Evolutionary conservation across 2,329 filamentous ascomycete species (phyloP).

Genomic region (Trichophyton benhamiae): DNA sequence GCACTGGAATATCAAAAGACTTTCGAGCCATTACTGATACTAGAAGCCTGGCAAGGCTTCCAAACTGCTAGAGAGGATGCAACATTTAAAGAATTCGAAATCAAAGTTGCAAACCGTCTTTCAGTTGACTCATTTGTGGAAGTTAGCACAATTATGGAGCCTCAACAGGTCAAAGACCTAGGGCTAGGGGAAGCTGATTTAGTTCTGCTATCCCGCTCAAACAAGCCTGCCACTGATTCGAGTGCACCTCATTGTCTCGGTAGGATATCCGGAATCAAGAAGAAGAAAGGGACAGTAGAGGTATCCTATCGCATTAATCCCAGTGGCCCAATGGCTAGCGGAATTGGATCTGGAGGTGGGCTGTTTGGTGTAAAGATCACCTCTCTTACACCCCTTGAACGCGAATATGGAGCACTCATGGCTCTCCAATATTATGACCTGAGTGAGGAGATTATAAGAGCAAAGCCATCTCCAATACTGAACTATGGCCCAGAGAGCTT

Average conservation of each 20-base stretch:
- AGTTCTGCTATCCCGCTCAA: constrained; percentile 64
- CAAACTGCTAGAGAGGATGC: constrained; percentile 81
- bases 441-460: constrained; percentile 79
- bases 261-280: constrained; percentile 64
- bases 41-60: constrained; percentile 93
- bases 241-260: constrained; percentile 70
- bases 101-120: constrained; percentile 77
- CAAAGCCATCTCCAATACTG: constrained; percentile 78
- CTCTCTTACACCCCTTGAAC: constrained; percentile 86
- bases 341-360: constrained; percentile 55
- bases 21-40: constrained; percentile 77
- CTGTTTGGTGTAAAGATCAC: constrained; percentile 72
- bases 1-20: constrained; percentile 72
- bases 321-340: constrained; percentile 48
- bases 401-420: constrained; percentile 84
- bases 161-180: constrained; percentile 56
- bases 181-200: constrained; percentile 75
- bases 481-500: constrained; percentile 66
- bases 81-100: constrained; percentile 65
- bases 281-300: constrained; percentile 71
- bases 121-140: constrained; percentile 90
- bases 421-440: constrained; percentile 92
- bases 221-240: constrained; percentile 54
- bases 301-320: constrained; percentile 74
- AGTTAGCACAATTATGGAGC: constrained; percentile 70